These are phyloP conservation scores for Flaveria ramosissima DNA, from an alignment of 129 eudicot genomes.

Conservation along the genomic window DNA sequence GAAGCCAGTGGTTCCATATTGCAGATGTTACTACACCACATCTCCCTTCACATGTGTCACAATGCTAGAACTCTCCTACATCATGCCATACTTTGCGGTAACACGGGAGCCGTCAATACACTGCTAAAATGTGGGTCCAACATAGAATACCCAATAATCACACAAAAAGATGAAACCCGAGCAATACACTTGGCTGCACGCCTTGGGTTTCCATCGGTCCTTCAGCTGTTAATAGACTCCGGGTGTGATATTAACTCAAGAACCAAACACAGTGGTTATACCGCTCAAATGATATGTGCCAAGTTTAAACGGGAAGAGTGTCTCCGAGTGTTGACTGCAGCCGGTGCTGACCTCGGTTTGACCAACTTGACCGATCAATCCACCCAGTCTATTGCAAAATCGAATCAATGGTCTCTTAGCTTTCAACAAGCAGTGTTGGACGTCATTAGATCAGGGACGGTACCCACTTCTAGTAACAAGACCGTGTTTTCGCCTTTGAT, in stretches of 20 bases:
- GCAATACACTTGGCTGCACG: conserved; percentile 86
- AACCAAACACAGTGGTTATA: conserved; percentile 53
- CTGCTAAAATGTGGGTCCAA: conserved; percentile 59
- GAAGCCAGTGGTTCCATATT: conserved; percentile 78
- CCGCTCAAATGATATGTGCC: conserved; percentile 71
- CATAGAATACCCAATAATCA: conserved; percentile 57
- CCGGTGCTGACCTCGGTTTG: conserved; percentile 89
- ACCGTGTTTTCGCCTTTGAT: conserved; percentile 58
- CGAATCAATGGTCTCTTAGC: conserved; percentile 49
- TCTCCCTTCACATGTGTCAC: conserved; percentile 45
- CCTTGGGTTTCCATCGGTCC: conserved; percentile 51
- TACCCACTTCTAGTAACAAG: conserved; percentile 57
- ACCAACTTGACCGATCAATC: conserved; percentile 51
- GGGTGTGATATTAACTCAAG: conserved; percentile 70
- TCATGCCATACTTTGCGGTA: conserved; percentile 82
- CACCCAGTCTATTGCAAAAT: conserved; percentile 47
- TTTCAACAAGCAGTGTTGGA: conserved; percentile 59
- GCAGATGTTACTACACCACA: conserved; percentile 62
- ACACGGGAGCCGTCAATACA: conserved; percentile 52
- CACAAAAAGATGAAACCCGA: conserved; percentile 48
- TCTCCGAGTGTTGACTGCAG: conserved; percentile 54
- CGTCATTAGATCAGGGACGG: conserved; percentile 48
- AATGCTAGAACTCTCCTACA: conserved; percentile 77
- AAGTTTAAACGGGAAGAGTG: conserved; percentile 65
- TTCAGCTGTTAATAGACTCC: conserved; percentile 53